Evolutionary conservation across 768 basidiomycete species (phyloP).

Genomic region (Suillus lakei): DNA sequence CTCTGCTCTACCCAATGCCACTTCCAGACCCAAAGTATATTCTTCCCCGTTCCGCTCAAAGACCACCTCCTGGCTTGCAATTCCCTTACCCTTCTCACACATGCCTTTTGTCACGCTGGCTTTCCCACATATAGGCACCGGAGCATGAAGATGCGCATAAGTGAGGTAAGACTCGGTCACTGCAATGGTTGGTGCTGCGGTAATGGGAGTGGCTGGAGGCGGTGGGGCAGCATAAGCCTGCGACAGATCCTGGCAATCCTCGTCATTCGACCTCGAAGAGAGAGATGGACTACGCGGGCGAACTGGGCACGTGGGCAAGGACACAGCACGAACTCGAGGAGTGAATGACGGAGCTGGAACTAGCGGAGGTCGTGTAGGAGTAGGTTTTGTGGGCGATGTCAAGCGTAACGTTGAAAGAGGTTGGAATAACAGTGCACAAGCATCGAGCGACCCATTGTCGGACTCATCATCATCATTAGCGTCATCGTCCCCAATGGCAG

Average conservation of each 20-base stretch:
- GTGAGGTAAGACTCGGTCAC: conserved; percentile 29
- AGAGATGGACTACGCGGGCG: conserved; percentile 24
- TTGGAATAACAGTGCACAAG: conserved; percentile 34
- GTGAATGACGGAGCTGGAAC: conserved; percentile 15
- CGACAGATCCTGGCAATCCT: conserved; percentile 33
- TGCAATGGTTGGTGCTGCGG: conserved; percentile 20
- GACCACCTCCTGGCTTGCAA: conserved; percentile 23
- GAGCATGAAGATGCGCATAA: conserved; percentile 33
- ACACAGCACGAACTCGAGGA: conserved; percentile 31
- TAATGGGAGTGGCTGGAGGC: conserved; percentile 30
- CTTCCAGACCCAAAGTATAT: conserved; percentile 34
- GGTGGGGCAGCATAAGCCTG: conserved; percentile 32
- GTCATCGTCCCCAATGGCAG: conserved; percentile 10
- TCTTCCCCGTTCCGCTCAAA: conserved; percentile 33
- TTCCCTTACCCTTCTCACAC: conserved; percentile 12
- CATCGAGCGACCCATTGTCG: conserved; percentile 18
- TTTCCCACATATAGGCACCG: conserved; percentile 14
- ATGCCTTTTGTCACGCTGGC: neutral
- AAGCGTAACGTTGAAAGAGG: conserved; percentile 26
- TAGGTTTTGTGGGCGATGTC: conserved; percentile 16
- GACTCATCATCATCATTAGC: neutral
- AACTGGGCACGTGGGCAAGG: conserved; percentile 22
- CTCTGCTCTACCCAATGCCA: conserved; percentile 36
- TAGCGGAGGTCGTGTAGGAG: conserved; percentile 17
- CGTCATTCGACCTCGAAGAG: conserved; percentile 14